These are phyloP conservation scores for Anthostomella pinea DNA, from an alignment of 2,329 filamentous ascomycete species.

Conservation along the genomic window DNA sequence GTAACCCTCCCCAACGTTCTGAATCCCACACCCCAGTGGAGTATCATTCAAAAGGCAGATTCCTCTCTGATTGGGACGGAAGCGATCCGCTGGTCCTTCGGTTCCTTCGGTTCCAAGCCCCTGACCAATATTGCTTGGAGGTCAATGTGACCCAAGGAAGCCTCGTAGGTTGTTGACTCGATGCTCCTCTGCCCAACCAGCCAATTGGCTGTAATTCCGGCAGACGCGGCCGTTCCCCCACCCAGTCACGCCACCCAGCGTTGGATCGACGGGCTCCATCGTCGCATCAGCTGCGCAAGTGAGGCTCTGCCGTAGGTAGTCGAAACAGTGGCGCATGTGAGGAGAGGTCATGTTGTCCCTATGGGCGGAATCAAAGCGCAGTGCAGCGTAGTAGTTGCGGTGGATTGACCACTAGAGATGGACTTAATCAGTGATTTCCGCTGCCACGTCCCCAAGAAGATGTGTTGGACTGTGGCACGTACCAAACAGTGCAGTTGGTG, in stretches of 20 bases:
- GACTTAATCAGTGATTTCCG: neutral
- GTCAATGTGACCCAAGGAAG: neutral
- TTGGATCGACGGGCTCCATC: slow-evolving; percentile 6
- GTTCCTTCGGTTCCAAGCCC: neutral
- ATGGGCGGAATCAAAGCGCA: neutral
- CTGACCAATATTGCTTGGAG: neutral
- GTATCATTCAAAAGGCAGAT: no score
- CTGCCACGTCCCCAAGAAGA: neutral
- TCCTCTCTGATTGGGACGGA: no score
- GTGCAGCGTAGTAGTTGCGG: neutral
- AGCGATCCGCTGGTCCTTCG: no score
- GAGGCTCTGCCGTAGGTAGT: slow-evolving; percentile 10
- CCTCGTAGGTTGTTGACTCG: slow-evolving; percentile 1
- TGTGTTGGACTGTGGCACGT: neutral
- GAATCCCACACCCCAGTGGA: no score
- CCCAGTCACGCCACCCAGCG: slow-evolving; percentile 6
- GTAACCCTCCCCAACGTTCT: no score
- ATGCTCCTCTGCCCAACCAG: slow-evolving; percentile 7
- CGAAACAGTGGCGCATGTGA: slow-evolving; percentile 11
- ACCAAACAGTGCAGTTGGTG: slow-evolving; percentile 3
- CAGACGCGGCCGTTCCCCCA: slow-evolving; percentile 2
- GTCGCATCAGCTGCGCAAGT: slow-evolving; percentile 7
- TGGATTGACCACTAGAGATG: slow-evolving; percentile 2
- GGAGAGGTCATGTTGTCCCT: neutral
- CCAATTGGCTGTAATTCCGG: slow-evolving; percentile 4